Conservation (phyloP, 306 rosid species). For the Gillenia trifoliata region DNA sequence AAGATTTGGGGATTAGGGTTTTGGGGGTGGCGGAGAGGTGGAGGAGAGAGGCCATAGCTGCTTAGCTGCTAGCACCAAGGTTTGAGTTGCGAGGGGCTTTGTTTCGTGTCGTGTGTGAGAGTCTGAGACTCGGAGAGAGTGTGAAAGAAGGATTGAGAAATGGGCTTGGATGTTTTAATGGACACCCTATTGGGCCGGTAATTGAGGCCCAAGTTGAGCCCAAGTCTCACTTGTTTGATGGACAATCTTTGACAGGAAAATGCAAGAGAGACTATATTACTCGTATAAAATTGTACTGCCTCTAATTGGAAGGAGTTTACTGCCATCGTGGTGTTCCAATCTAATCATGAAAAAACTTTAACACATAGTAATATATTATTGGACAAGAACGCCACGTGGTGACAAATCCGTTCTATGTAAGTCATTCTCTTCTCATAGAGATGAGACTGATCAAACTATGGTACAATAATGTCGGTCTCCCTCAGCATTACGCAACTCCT, state of each 20-base stretch:
- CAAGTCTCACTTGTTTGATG: too few species aligned
- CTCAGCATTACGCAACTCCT: too few species aligned
- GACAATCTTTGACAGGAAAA: too few species aligned
- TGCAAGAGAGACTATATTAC: too few species aligned
- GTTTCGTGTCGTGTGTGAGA: background rate
- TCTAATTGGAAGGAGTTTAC: background rate
- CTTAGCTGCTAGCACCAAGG: background rate
- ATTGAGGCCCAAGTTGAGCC: background rate
- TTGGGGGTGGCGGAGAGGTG: conserved; percentile 18
- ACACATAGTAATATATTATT: too few species aligned
- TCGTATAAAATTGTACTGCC: too few species aligned
- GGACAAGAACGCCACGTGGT: too few species aligned
- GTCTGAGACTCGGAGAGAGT: background rate
- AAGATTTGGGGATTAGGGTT: conserved; percentile 9
- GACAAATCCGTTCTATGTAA: background rate
- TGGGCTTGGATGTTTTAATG: background rate
- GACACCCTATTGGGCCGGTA: too few species aligned
- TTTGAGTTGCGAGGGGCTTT: background rate
- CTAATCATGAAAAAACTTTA: background rate
- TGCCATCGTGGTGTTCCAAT: background rate
- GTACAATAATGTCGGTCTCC: too few species aligned
- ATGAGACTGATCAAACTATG: too few species aligned
- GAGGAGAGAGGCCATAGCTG: conserved; percentile 36
- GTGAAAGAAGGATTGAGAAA: background rate
- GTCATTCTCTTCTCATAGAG: background rate